Percentiles rank a stretch among this genome's conserved stretches.
Evolutionary conservation across 345 rosid species (phyloP).

Genomic region (Passiflora organensis): DNA sequence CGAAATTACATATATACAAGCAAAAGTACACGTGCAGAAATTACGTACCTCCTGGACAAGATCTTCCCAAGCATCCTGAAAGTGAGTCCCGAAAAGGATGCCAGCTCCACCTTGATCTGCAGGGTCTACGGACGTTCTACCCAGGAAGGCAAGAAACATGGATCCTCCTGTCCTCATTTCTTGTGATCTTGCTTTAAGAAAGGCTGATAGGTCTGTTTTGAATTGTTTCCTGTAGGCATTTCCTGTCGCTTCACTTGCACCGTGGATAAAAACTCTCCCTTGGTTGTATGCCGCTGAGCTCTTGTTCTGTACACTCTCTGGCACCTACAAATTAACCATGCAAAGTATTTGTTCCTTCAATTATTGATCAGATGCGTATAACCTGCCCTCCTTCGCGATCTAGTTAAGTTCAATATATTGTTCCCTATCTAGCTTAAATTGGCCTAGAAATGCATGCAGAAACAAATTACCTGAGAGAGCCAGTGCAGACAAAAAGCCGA

Average conservation of each 20-base stretch:
- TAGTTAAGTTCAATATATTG: too few species aligned
- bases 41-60: conserved; percentile 95
- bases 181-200: conserved; percentile 58
- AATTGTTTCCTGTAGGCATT: conserved; percentile 70
- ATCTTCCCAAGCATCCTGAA: conserved; percentile 97
- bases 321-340: too few species aligned
- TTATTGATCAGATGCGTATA: too few species aligned
- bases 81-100: conserved; percentile 91
- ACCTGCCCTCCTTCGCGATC: too few species aligned
- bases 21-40: too few species aligned
- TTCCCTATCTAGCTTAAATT: too few species aligned
- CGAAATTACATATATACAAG: too few species aligned
- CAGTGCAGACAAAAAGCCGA: conserved; percentile 93
- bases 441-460: too few species aligned
- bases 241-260: conserved; percentile 49
- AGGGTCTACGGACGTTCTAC: conserved; percentile 80
- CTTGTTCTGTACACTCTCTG: conserved; percentile 65
- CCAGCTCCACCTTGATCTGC: conserved; percentile 97
- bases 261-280: conserved; percentile 80
- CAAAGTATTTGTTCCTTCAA: too few species aligned
- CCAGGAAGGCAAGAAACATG: conserved; percentile 91
- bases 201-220: conserved; percentile 66
- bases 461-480: conserved; percentile 91
- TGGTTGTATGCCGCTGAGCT: conserved; percentile 68
- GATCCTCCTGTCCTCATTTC: conserved; percentile 84